phyloP scores from a whole-genome alignment of 2,329 filamentous ascomycete species.

The Ceratocystis papillata region DNA sequence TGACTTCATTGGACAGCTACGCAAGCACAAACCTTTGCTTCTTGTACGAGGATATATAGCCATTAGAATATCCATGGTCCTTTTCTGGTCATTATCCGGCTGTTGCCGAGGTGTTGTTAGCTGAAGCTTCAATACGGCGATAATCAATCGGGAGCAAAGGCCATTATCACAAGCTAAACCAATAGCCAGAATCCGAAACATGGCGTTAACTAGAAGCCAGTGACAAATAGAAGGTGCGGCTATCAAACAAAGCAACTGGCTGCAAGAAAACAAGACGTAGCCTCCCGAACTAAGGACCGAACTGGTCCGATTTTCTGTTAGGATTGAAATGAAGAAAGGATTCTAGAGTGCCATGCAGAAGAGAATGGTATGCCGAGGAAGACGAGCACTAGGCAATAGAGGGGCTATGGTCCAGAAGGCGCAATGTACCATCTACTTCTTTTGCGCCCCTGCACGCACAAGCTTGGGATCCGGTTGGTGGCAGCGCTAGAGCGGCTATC shows the following conservation, averaged over 20 bases:
- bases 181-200: neutral
- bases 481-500: conserved; percentile 2
- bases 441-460: conserved; percentile 10
- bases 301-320: neutral
- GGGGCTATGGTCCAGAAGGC: neutral
- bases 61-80: neutral
- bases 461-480: conserved; percentile 9
- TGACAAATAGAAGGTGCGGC: neutral
- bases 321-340: neutral
- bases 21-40: neutral
- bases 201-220: neutral
- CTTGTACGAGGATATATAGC: neutral
- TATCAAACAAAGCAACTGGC: neutral
- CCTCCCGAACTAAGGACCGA: neutral
- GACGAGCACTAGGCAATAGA: neutral
- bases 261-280: neutral
- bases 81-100: neutral
- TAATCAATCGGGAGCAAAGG: neutral
- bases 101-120: conserved; percentile 1
- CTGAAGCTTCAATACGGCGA: neutral
- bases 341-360: neutral
- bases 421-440: neutral
- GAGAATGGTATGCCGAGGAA: conserved; percentile 2
- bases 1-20: neutral
- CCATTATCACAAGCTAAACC: neutral